Conservation (phyloP, 257 asterid genomes). For the Plantago major region DNA sequence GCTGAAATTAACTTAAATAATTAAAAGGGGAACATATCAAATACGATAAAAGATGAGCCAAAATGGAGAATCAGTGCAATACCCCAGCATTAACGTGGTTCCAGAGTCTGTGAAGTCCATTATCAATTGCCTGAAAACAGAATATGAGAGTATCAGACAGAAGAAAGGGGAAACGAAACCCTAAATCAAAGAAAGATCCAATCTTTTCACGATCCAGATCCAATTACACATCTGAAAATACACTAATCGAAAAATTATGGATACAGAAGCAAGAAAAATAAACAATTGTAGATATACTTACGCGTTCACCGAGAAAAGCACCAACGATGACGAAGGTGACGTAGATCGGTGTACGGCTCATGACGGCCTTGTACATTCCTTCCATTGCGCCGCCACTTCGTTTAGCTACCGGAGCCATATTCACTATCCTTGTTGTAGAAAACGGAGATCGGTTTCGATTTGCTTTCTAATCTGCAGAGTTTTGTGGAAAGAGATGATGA, state of each 20-base stretch:
- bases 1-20: neutral
- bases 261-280: too few relatives aligned
- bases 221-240: neutral
- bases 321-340: constrained; percentile 28
- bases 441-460: neutral
- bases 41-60: neutral
- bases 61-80: constrained; percentile 12
- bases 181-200: constrained; percentile 10
- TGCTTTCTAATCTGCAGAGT: neutral
- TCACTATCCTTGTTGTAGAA: constrained; percentile 11
- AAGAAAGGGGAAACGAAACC: neutral
- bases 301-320: constrained; percentile 31
- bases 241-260: too few relatives aligned
- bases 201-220: constrained; percentile 1
- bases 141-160: neutral
- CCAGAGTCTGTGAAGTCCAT: constrained; percentile 59
- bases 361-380: constrained; percentile 23
- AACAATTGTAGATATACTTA: neutral
- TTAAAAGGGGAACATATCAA: neutral
- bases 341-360: constrained; percentile 24
- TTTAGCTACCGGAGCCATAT: neutral
- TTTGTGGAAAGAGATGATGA: neutral
- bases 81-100: constrained; percentile 74
- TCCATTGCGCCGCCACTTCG: constrained; percentile 26
- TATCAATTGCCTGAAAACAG: constrained; percentile 59